Percentiles rank a stretch among this genome's conserved stretches.
Evolutionary conservation across 2,329 filamentous ascomycete genomes (phyloP).

Genomic region (Fusarium pilosicola): DNA sequence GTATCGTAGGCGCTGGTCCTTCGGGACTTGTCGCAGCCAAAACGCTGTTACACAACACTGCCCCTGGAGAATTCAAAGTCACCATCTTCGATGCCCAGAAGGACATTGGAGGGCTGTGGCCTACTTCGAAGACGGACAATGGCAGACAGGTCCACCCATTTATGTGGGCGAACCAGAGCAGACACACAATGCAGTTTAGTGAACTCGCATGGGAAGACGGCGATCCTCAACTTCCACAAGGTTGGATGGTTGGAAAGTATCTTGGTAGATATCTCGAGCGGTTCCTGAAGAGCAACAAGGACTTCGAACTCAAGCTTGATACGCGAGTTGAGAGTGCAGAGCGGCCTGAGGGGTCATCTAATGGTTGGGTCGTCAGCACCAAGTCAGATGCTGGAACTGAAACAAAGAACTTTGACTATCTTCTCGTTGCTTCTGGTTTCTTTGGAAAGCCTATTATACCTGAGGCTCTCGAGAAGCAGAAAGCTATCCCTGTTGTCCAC

Average conservation of each 20-base stretch:
- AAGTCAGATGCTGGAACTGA: slow-evolving; percentile 50
- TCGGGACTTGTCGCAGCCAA: slow-evolving; percentile 78
- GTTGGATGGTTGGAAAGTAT: slow-evolving; percentile 81
- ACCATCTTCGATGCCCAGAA: slow-evolving; percentile 74
- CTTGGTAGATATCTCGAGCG: slow-evolving; percentile 70
- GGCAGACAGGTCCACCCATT: slow-evolving; percentile 69
- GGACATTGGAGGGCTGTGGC: slow-evolving; percentile 83
- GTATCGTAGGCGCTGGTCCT: slow-evolving; percentile 69
- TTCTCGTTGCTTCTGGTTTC: slow-evolving; percentile 80
- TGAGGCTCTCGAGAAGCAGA: slow-evolving; percentile 49
- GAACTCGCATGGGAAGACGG: slow-evolving; percentile 76
- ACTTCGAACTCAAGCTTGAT: slow-evolving; percentile 60
- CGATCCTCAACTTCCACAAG: slow-evolving; percentile 74
- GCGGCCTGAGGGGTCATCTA: slow-evolving; percentile 48
- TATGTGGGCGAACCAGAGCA: slow-evolving; percentile 79
- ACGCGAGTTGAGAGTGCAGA: slow-evolving; percentile 57
- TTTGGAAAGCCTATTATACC: slow-evolving; percentile 72
- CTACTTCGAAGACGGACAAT: slow-evolving; percentile 60
- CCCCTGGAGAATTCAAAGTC: slow-evolving; percentile 68
- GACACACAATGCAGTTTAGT: slow-evolving; percentile 77
- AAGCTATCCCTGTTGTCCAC: slow-evolving; percentile 67
- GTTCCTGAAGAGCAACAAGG: slow-evolving; percentile 60
- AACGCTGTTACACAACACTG: slow-evolving; percentile 71
- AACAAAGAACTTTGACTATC: slow-evolving; percentile 71
- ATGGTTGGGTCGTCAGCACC: slow-evolving; percentile 56